Base-by-base conservation (phyloP, 257 asterid genomes). In the Solanum gandarillasii region DNA sequence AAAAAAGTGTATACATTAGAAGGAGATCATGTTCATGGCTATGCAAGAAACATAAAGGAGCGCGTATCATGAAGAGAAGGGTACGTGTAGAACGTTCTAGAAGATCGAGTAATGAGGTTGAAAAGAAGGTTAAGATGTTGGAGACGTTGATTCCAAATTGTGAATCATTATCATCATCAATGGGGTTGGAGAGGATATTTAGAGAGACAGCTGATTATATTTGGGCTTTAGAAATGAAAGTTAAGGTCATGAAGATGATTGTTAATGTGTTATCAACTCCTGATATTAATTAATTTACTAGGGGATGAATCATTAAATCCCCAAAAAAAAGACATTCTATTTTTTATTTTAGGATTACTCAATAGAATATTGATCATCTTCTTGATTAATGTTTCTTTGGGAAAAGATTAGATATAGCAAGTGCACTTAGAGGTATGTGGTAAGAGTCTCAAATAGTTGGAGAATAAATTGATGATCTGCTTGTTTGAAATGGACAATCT, bases 141-240 rank as follows among this genome's bases (percentile, higher is more conserved):
- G 92, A 94, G 88, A 95, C 90, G 83, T 89, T 95, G 84, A 87
- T 95, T 18, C 97, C 98, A 21, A 91, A 91, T 29, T 62, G 93
- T 70, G 92, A 89, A 21, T 20, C 41, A 32, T 90, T 92, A 18
- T 90, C 93, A 76, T 90, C 93, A 75, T 90, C 93, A 32, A 87
- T 79, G 88, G 94, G 89, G 9, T 89, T 92, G 60, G 98, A 92
- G 43, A 36, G 90, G 84, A 92, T 94, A 55, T 91, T 94, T 83
- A 83, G 71, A 25, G 95, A 95, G 68, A 91, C 98, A 1, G 94
- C 96, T 7, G 94, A 95, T 85, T 93, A 95, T 52, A 91, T 95
- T 27, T 5, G 91, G 88, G 94, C 91, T 32, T 90, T 95, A 58
- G 90, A 94, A 79, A 91, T 88, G 90, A 91, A 93, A 87, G 94